These are phyloP conservation scores for Wickerhamiella siamensis DNA, from an alignment of 805 yeast species.

Conservation along the genomic window DNA sequence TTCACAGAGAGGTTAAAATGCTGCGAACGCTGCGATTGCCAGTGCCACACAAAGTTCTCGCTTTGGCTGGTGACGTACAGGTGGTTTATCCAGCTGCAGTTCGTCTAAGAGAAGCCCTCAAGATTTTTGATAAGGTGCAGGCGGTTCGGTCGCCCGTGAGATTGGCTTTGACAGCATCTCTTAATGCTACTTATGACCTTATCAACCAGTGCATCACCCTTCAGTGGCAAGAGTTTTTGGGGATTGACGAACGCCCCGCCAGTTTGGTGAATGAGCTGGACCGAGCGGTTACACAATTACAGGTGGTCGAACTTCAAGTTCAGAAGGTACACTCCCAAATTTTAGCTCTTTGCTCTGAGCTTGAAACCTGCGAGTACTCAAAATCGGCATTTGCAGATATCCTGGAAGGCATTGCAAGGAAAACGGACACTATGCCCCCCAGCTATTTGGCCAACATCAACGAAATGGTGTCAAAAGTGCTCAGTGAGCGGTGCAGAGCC, in stretches of 20 bases:
- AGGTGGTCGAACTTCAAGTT: background rate
- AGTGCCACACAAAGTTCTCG: slow-evolving; percentile 39
- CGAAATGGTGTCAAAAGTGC: background rate
- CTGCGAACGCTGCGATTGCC: slow-evolving; percentile 37
- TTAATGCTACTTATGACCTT: slow-evolving; percentile 22
- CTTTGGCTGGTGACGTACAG: slow-evolving; percentile 36
- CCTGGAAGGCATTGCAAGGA: background rate
- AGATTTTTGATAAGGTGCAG: background rate
- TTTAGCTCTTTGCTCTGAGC: background rate
- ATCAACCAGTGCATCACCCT: slow-evolving; percentile 28
- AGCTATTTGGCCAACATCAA: background rate
- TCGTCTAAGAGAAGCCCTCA: slow-evolving; percentile 37
- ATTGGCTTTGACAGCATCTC: slow-evolving; percentile 27
- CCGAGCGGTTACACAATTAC: slow-evolving; percentile 16
- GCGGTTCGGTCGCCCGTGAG: background rate
- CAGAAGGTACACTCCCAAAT: background rate
- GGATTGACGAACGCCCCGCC: slow-evolving; percentile 32
- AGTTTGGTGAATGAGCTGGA: slow-evolving; percentile 24
- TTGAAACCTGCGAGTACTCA: background rate
- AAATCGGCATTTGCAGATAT: background rate
- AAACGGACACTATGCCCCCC: background rate
- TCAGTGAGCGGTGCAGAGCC: background rate
- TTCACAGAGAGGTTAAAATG: slow-evolving; percentile 42
- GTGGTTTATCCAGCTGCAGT: slow-evolving; percentile 44
- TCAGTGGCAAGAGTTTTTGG: slow-evolving; percentile 41